Evolutionary conservation across 2,329 filamentous ascomycete genomes (phyloP).

Genomic region (Verticillium albo-atrum): DNA sequence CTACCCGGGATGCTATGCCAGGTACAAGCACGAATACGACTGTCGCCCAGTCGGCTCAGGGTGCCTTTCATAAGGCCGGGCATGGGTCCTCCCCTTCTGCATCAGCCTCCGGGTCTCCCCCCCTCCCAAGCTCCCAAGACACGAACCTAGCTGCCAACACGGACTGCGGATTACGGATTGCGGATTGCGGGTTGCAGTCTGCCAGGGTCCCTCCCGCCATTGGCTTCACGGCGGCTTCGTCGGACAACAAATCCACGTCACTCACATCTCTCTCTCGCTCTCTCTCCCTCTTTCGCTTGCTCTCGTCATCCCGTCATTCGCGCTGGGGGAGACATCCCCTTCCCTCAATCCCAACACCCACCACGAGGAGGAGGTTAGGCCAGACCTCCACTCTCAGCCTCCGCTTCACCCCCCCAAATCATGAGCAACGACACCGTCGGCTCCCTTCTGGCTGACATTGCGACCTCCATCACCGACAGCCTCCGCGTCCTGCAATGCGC

Average conservation of each 20-base stretch:
- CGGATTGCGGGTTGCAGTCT: background rate
- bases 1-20: background rate
- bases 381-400: background rate
- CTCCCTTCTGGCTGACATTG: conserved; percentile 53
- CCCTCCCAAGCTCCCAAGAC: background rate
- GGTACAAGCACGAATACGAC: no score
- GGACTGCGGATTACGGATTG: background rate
- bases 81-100: background rate
- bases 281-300: background rate
- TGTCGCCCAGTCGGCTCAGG: background rate
- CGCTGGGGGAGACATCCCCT: background rate
- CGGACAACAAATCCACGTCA: background rate
- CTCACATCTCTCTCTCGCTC: background rate
- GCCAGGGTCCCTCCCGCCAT: background rate
- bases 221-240: background rate
- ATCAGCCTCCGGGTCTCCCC: background rate
- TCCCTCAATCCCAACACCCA: background rate
- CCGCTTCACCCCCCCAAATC: conserved; percentile 9
- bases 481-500: conserved; percentile 51
- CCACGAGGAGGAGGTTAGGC: background rate
- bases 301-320: background rate
- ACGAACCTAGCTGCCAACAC: background rate
- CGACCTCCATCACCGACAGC: conserved; percentile 46
- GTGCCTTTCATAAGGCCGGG: background rate
- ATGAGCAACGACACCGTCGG: conserved; percentile 50